Percentiles rank a stretch among this genome's conserved stretches.
These are phyloP conservation scores for Eutrema yunnanense DNA, from an alignment of 345 rosid species.

Conservation along the genomic window DNA sequence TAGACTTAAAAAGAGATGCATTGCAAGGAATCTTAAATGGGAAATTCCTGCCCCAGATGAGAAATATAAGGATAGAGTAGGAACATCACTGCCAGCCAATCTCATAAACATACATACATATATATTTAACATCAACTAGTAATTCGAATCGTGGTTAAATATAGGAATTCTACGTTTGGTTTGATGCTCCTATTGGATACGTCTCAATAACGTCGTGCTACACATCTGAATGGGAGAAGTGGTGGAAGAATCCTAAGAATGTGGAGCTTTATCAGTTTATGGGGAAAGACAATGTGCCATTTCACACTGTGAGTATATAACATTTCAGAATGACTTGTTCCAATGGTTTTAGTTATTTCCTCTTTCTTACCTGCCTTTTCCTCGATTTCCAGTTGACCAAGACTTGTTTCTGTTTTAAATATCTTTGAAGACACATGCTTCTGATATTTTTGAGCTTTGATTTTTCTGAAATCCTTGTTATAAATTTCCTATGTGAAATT, in stretches of 20 bases:
- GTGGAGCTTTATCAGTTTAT: conserved; percentile 93
- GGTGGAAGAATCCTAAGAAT: conserved; percentile 97
- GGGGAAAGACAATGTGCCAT: conserved; percentile 96
- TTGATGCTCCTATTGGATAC: conserved; percentile 95
- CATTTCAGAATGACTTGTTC: neutral
- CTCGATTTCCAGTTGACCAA: neutral
- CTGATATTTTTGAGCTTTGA: neutral
- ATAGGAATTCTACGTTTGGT: conserved; percentile 95
- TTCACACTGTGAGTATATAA: conserved; percentile 71
- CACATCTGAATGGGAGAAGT: conserved; percentile 89
- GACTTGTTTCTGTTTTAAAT: neutral
- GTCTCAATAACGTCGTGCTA: conserved; percentile 84
- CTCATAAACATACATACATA: neutral
- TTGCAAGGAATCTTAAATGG: conserved; percentile 98
- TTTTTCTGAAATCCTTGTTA: neutral
- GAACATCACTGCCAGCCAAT: neutral
- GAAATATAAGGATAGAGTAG: conserved; percentile 66
- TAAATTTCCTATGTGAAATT: too few species aligned
- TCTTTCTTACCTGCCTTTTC: neutral
- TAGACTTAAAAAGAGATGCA: conserved; percentile 79
- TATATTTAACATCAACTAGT: too few species aligned
- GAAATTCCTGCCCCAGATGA: conserved; percentile 97
- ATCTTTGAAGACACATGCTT: neutral
- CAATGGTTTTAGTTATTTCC: neutral
- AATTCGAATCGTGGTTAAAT: neutral